A percentile compares a stretch with the other conserved stretches of the same genome.
These are phyloP conservation scores for Ascodesmis nigricans DNA, from an alignment of 495 filamentous ascomycete genomes.

Conservation along the genomic window DNA sequence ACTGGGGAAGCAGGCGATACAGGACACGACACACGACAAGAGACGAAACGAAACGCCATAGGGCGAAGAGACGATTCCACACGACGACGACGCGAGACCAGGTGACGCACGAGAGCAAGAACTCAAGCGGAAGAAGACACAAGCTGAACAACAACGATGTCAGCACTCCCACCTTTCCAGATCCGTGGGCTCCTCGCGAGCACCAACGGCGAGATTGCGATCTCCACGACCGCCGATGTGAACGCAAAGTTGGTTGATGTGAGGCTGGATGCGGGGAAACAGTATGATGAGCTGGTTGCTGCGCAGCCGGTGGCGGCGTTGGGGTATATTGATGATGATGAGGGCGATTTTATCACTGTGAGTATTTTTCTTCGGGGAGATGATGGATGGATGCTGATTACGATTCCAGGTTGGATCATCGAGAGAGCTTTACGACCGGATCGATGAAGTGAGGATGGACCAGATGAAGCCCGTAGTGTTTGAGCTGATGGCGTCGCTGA, in stretches of 20 bases:
- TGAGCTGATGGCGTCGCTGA: slow-evolving; percentile 12
- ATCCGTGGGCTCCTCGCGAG: slow-evolving; percentile 21
- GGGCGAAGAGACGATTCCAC: too few species aligned
- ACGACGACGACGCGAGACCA: too few species aligned
- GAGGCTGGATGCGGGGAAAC: slow-evolving; percentile 12
- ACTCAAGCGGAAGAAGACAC: too few species aligned
- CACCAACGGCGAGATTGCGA: slow-evolving; percentile 8
- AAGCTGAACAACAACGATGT: too few species aligned
- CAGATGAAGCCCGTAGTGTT: slow-evolving; percentile 18
- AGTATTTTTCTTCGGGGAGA: slow-evolving; percentile 15
- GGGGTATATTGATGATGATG: slow-evolving; percentile 34
- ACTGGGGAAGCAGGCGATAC: too few species aligned
- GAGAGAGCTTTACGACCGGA: slow-evolving; percentile 14
- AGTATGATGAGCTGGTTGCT: slow-evolving; percentile 30
- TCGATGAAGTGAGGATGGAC: slow-evolving; percentile 17
- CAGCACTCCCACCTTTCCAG: slow-evolving; percentile 22
- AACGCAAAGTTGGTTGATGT: slow-evolving; percentile 12
- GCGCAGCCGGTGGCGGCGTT: slow-evolving; percentile 30
- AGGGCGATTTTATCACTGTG: slow-evolving; percentile 33
- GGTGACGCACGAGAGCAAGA: too few species aligned
- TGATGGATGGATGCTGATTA: slow-evolving; percentile 6
- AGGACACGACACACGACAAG: too few species aligned
- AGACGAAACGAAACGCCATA: too few species aligned
- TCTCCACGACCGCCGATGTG: too few species aligned
- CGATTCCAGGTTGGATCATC: slow-evolving; percentile 17